Base-by-base conservation (phyloP, 441 rosid genomes). In the Bocquillonia castaneifolia region DNA sequence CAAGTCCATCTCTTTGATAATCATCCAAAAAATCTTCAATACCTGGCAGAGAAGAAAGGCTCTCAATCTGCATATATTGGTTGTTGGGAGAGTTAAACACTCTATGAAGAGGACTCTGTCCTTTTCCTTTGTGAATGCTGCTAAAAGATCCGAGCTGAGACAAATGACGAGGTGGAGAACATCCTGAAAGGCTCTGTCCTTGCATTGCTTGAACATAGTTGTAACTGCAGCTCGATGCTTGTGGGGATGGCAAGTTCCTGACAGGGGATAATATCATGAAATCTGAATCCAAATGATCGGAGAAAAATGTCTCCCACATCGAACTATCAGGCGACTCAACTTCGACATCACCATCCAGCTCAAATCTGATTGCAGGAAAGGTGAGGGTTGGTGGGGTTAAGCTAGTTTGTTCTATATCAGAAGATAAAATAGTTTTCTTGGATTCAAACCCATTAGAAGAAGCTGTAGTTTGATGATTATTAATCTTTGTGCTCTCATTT, bases 231-330 rank as follows among this genome's bases (percentile, higher is more conserved):
- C 62, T 67, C 14, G 81, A 70, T 4, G 76, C 13, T 39, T 63
- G 84, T 2, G 83, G 77, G 1, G 83, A 77, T 1, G 82, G 75
- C 32, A 77, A 64, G 70, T 75, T 83, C 70, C 86, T 75, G 26
- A 76, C 84, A 0, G 89, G 89, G 54, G 92, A 87, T 0, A 80
- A 79, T 18, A 87, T 70, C 92, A 82, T 87, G 86, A 82, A 83
- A 63, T 87, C 89, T 2, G 74, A 59, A 37, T 83, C 92, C 7
- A 85, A 63, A 23, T 85, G 76, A 64, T 87, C 88, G 6, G 89
- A 69, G 74, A 85, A 82, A 36, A 83, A 84, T 5, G 81, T 78
- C 70, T 85, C 88, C 82, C 88, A 86, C 1, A 79, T 50, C 8
- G 86, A 81, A 51, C 73, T 80, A 42, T 86, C 84, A 0, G 88